Evolutionary conservation across 306 rosid species (phyloP), one percentile per base, ranked within the genome.

Genomic region (Phaseolus lunatus): DNA sequence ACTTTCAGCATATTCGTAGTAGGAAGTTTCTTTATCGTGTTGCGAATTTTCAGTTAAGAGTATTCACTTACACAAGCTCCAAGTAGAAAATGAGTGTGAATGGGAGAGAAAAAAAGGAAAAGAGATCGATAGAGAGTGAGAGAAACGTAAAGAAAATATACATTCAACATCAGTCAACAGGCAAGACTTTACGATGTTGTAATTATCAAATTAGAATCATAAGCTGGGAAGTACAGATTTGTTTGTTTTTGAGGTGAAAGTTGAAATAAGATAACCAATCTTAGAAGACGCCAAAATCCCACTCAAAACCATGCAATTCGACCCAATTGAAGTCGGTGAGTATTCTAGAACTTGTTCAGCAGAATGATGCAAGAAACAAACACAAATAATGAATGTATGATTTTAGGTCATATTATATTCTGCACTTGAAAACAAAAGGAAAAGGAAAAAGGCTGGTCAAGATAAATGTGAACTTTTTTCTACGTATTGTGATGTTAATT

Each of bases 61-160:
- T 57, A 64, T 76, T 64, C 82, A 75, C 53, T 77, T 33, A 59
- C 67, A 59, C 22, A 29, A 59, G 39, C 67, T 59, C 22, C 20
- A 59, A 29, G 43, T 59, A 1, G 29, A 59, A 59, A 27, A 58
- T 58, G 19, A 27, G 67, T 59, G 41, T 59, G 41, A 59, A 59
- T 53, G 61, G 29, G 14, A 53, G 29, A 53, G 48, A 7, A 56
- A 56, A 57, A 57, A 11, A 33, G 44, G 14, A 23, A 56, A 5
- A 56, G 62, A 10, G 62, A 56, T 22, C 15, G 62, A 54, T 10
- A 23, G 29, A 22, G 13, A 39, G 47, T 9, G 65, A 58, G 65
- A 58, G 65, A 58, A 33, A 14, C 14, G 29, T 58, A 13, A 59
- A 29, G 43, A 59, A 2, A 59, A 59, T 59, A 53, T 53, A 59